Evolutionary conservation across 176 grass and related monocot species (phyloP).

Genomic region (Themeda triandra): DNA sequence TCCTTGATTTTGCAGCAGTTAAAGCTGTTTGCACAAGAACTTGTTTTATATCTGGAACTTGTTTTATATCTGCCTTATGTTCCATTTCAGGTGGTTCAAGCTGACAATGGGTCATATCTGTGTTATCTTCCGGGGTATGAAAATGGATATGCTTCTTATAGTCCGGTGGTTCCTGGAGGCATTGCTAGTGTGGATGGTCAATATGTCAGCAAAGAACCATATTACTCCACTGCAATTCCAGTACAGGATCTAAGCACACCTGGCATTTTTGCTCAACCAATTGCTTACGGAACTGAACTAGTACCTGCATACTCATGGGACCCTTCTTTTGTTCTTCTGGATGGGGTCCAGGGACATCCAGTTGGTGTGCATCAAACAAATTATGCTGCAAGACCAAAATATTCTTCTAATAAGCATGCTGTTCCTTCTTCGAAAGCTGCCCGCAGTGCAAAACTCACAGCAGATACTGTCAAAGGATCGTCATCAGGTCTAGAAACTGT

Average conservation of each 20-base stretch:
- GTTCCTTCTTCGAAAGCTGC: constrained; percentile 42
- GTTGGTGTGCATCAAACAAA: constrained; percentile 49
- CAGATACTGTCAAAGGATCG: constrained; percentile 51
- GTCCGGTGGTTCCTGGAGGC: constrained; percentile 41
- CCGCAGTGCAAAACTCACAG: constrained; percentile 30
- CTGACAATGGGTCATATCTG: constrained; percentile 72
- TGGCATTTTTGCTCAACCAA: constrained; percentile 44
- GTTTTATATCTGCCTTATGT: constrained; percentile 13
- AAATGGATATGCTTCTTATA: constrained; percentile 57
- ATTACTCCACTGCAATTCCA: constrained; percentile 44
- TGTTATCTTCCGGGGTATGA: constrained; percentile 68
- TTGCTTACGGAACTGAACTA: constrained; percentile 64
- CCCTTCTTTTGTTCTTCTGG: constrained; percentile 55
- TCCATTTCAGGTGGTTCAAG: constrained; percentile 67
- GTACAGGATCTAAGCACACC: constrained; percentile 45
- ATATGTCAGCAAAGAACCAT: constrained; percentile 58
- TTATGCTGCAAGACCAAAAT: constrained; percentile 43
- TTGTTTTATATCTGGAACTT: neutral
- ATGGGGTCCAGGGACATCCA: constrained; percentile 65
- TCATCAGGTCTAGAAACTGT: constrained; percentile 45
- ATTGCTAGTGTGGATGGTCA: constrained; percentile 57
- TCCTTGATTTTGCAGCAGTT: constrained; percentile 8
- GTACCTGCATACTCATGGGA: constrained; percentile 67
- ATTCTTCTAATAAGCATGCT: constrained; percentile 39
- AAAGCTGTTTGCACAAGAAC: constrained; percentile 10